These are phyloP conservation scores for Abortiporus biennis DNA, from an alignment of 1,284 basidiomycete species.

Conservation along the genomic window DNA sequence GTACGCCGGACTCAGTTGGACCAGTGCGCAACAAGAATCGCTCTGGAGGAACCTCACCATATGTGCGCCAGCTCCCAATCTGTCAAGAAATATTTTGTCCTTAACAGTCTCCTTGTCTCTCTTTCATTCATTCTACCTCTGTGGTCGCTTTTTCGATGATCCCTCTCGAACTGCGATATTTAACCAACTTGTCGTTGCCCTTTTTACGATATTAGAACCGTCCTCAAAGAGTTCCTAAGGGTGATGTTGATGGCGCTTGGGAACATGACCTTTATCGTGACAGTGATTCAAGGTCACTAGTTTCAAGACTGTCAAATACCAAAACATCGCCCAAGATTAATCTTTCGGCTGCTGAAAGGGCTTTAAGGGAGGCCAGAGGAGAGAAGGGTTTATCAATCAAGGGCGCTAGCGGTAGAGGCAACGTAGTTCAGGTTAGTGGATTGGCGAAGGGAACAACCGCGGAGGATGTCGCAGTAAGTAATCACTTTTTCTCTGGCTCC, in stretches of 20 bases:
- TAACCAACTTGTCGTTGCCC: not conserved
- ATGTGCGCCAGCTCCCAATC: slow-evolving; percentile 48
- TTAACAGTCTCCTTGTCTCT: slow-evolving; percentile 13
- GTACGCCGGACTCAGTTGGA: slow-evolving; percentile 32
- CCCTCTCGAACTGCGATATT: not conserved
- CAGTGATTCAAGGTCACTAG: not conserved
- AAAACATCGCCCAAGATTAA: slow-evolving; percentile 46
- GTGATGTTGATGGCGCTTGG: slow-evolving; percentile 62
- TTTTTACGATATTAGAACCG: slow-evolving; percentile 35
- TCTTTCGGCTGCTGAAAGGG: slow-evolving; percentile 40
- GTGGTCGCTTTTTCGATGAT: not conserved
- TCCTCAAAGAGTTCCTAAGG: slow-evolving; percentile 48
- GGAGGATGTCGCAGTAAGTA: slow-evolving; percentile 71
- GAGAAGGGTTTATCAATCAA: slow-evolving; percentile 56
- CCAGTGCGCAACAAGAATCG: slow-evolving; percentile 53
- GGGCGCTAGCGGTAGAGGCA: slow-evolving; percentile 60
- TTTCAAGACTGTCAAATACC: slow-evolving; percentile 38
- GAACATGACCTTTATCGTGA: slow-evolving; percentile 66
- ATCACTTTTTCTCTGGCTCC: slow-evolving; percentile 3
- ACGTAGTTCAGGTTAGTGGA: slow-evolving; percentile 73
- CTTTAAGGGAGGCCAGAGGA: slow-evolving; percentile 27
- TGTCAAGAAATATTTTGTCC: slow-evolving; percentile 16
- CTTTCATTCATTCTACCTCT: slow-evolving; percentile 19
- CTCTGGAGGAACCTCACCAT: slow-evolving; percentile 47
- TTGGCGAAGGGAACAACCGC: slow-evolving; percentile 75